phyloP scores from a whole-genome alignment of 2,329 filamentous ascomycete genomes.

The Fusarium udum region DNA sequence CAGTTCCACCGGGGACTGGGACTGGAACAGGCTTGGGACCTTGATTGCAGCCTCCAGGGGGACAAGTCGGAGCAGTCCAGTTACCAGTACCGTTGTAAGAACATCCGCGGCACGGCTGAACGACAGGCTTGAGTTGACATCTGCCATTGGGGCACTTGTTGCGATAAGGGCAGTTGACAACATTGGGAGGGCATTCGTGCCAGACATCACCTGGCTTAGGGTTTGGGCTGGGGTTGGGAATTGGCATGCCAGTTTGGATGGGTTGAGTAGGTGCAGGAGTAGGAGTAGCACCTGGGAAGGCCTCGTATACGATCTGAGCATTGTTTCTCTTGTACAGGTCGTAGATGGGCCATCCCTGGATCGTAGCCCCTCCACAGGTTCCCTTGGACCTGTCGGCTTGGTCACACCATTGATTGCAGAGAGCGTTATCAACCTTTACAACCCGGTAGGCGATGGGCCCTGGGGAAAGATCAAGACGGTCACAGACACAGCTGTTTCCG shows the following conservation, averaged over 20 bases:
- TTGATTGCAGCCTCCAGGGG: conserved; percentile 25
- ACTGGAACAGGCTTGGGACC: conserved; percentile 18
- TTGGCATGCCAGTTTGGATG: conserved; percentile 4
- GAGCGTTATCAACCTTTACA: conserved; percentile 25
- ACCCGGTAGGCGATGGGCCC: conserved; percentile 23
- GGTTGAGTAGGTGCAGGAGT: conserved; percentile 8
- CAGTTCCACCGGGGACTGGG: conserved; percentile 1
- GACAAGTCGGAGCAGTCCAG: conserved; percentile 33
- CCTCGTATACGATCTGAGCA: conserved; percentile 19
- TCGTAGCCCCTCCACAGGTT: conserved; percentile 27
- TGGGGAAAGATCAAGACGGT: conserved; percentile 29
- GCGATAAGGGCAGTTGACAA: conserved; percentile 31
- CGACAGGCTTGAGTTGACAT: conserved; percentile 19
- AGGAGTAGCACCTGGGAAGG: conserved; percentile 6
- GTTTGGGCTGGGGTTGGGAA: not conserved
- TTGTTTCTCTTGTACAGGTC: conserved; percentile 35
- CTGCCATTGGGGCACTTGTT: conserved; percentile 27
- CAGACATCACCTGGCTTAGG: conserved; percentile 30
- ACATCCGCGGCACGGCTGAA: conserved; percentile 29
- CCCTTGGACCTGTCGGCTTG: conserved; percentile 26
- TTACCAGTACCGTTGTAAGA: conserved; percentile 17
- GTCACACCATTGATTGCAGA: conserved; percentile 30
- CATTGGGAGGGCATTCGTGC: conserved; percentile 30
- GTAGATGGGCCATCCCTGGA: conserved; percentile 31
- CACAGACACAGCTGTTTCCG: conserved; percentile 28